Evolutionary conservation across 2,329 filamentous ascomycete species (phyloP).

Genomic region (Metarhizium album): DNA sequence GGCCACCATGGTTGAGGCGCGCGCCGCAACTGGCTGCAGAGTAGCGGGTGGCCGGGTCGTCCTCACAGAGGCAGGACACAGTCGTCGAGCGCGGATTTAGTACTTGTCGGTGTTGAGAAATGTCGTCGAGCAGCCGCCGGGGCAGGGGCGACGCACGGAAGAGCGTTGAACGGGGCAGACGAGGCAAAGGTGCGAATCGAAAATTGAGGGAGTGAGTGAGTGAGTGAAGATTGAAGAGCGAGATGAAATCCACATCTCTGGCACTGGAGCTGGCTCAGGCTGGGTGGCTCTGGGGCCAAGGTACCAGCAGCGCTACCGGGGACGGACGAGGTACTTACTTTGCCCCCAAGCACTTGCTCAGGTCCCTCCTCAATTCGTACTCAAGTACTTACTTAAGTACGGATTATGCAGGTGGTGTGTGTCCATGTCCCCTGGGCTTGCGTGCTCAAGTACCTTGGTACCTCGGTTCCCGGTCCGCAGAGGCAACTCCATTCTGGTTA

Average conservation of each 20-base stretch:
- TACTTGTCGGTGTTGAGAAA: slow-evolving; percentile 4
- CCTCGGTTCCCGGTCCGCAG: no score
- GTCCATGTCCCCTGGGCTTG: no score
- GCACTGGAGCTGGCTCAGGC: background rate
- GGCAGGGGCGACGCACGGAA: background rate
- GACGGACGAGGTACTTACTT: background rate
- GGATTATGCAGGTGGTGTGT: no score
- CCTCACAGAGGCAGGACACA: background rate
- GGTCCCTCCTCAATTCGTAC: no score
- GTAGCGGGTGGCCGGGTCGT: slow-evolving; percentile 14
- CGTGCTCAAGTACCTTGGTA: no score
- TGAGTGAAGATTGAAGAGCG: slow-evolving; percentile 17
- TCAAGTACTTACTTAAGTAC: no score
- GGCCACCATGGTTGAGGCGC: slow-evolving; percentile 31
- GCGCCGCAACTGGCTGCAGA: slow-evolving; percentile 23
- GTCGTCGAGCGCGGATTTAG: background rate
- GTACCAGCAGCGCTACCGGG: slow-evolving; percentile 6
- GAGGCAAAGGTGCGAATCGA: slow-evolving; percentile 8
- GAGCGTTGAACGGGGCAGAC: slow-evolving; percentile 1
- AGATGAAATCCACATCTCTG: slow-evolving; percentile 14
- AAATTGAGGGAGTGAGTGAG: slow-evolving; percentile 10
- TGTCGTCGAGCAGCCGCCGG: slow-evolving; percentile 2
- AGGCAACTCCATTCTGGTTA: no score
- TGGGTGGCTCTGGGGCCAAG: slow-evolving; percentile 4
- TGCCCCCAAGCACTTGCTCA: no score